Percentiles rank a stretch among this genome's conserved stretches.
These are phyloP conservation scores for Phytophthora kernoviae DNA, from an alignment of 352 stramenopile species.

Conservation along the genomic window DNA sequence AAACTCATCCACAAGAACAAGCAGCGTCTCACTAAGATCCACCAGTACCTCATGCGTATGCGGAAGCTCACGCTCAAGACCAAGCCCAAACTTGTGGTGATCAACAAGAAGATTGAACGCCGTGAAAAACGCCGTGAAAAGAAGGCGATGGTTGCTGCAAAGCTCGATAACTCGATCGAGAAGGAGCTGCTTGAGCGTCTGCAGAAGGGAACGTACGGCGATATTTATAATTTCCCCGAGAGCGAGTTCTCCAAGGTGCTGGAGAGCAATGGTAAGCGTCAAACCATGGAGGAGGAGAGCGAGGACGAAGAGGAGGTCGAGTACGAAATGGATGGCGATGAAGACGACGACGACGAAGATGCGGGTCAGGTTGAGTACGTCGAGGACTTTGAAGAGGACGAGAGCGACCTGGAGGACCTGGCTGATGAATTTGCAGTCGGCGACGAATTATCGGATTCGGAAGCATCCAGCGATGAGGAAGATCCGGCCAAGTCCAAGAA, in stretches of 20 bases:
- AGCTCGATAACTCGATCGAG: conserved; percentile 96
- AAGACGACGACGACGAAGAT: conserved; percentile 55
- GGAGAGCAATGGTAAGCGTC: conserved; percentile 77
- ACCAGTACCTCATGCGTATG: conserved; percentile 99
- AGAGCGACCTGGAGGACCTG: conserved; percentile 92
- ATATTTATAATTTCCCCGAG: conserved; percentile 99
- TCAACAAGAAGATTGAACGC: conserved; percentile 96
- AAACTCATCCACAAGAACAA: conserved; percentile 99
- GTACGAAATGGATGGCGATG: conserved; percentile 54
- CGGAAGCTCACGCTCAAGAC: conserved; percentile 97
- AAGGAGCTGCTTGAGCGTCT: conserved; percentile 98
- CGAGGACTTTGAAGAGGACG: conserved; percentile 91
- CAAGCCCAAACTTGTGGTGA: conserved; percentile 93
- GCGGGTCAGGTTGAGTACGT: conserved; percentile 79
- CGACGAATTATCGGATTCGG: conserved; percentile 52
- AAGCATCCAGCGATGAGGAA: conserved; percentile 54
- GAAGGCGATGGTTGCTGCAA: conserved; percentile 96
- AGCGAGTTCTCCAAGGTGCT: conserved; percentile 89
- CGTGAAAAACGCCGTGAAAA: conserved; percentile 95
- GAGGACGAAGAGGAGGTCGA: conserved; percentile 71
- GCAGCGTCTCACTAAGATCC: conserved; percentile 98
- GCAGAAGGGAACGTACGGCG: conserved; percentile 97
- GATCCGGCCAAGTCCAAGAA: conserved; percentile 60
- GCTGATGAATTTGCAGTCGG: conserved; percentile 66
- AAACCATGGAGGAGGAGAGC: conserved; percentile 94